phyloP scores from a whole-genome alignment of 345 rosid genomes.

The Balakata baccata region DNA sequence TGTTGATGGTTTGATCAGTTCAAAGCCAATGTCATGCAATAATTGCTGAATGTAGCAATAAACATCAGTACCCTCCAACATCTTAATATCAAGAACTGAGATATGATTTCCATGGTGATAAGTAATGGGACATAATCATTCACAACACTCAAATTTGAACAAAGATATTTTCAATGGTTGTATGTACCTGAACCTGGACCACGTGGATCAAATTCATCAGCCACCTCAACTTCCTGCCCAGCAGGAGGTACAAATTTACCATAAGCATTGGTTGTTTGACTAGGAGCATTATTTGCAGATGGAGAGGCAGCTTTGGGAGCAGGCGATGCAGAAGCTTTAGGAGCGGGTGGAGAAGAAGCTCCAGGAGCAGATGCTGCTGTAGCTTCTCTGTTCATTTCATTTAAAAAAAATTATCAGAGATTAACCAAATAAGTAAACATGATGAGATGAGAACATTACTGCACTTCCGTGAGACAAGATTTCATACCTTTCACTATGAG shows the following conservation, averaged over 20 bases:
- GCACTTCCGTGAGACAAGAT: constrained; percentile 16
- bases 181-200: constrained; percentile 58
- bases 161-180: not conserved
- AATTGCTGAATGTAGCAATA: not conserved
- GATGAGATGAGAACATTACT: constrained; percentile 11
- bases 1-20: not conserved
- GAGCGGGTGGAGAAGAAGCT: constrained; percentile 26
- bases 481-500: constrained; percentile 65
- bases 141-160: not conserved
- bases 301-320: constrained; percentile 40
- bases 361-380: constrained; percentile 51
- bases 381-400: constrained; percentile 61
- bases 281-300: constrained; percentile 30
- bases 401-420: constrained; percentile 12
- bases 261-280: constrained; percentile 24
- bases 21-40: not conserved
- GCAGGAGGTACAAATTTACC: constrained; percentile 27
- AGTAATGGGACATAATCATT: not conserved
- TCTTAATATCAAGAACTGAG: not conserved
- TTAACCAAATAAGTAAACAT: constrained; percentile 12
- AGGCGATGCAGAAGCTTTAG: not conserved
- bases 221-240: constrained; percentile 40
- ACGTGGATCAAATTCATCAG: constrained; percentile 96
- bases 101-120: not conserved
- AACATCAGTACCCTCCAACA: not conserved